Evolutionary conservation across 306 rosid species (phyloP), one percentile per base, ranked within the genome.

Genomic region (Inga leiocalycina): DNA sequence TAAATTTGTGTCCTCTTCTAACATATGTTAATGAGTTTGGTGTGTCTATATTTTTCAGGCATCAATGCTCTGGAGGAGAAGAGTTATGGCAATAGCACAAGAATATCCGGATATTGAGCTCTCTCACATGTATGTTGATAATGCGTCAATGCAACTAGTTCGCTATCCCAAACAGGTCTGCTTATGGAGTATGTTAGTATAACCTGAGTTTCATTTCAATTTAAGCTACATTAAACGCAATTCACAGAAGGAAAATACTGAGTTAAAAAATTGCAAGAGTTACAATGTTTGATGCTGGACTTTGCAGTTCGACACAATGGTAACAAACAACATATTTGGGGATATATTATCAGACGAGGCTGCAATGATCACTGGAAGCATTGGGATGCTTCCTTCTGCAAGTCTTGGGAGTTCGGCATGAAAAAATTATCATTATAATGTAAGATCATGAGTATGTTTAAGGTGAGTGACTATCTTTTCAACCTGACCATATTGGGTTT

Each of bases 381-480:
- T 96, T 85, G 99, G 99, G 77, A 96, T 96, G 99, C 98, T 96
- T 85, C 99, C 99, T 80, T 96, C 99, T 74, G 99, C 99, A 32
- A 93, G 98, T 85, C 85, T 96, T 41, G 93, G 94, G 79, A 91
- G 83, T 86, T 96, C 90, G 88, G 99, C 93, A 91, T 75, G 84
- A 78, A 70, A 65, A 37, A 34, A 41, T 69, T 74, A 39, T 86
- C 64, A 8, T 65, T 64, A 57, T 76, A 68, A 70, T 82, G 54
- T 54, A n/a, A 71, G 74, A 61, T 85, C 81, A 54, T 61, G 46
- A 52, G 4, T 81, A 35, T 16, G 81, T 76, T 41, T 66, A 5
- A 41, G 57, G 51, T 78, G 14, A 56, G 62, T 79, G 32, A 54
- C 51, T 69, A 13, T 71, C 71, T 15, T n/a, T 80, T 72, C 79